These are phyloP conservation scores for Chrysoporthe cubensis DNA, from an alignment of 2,329 filamentous ascomycete genomes.

Conservation along the genomic window DNA sequence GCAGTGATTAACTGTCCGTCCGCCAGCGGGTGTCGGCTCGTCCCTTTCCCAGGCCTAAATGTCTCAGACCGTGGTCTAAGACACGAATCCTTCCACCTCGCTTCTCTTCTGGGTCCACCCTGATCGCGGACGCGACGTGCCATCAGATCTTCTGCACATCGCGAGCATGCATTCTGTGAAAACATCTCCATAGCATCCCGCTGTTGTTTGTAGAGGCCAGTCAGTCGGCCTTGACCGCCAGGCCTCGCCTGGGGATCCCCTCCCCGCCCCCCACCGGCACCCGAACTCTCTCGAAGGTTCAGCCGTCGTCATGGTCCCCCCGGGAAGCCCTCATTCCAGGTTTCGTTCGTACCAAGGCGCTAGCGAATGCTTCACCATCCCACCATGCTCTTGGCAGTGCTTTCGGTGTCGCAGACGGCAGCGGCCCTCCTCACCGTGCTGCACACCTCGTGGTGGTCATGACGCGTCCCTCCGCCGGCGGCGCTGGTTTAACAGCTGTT, in stretches of 20 bases:
- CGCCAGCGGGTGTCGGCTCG: constrained; percentile 6
- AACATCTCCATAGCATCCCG: not conserved
- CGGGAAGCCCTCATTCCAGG: not conserved
- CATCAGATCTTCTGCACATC: not conserved
- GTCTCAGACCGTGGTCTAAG: constrained; percentile 5
- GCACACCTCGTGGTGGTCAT: not conserved
- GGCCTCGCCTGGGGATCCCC: not conserved
- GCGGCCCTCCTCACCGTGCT: not conserved
- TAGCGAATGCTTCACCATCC: not conserved
- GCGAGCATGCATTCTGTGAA: not conserved
- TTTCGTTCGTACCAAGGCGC: not conserved
- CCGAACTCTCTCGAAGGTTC: not conserved
- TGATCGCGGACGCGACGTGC: not conserved
- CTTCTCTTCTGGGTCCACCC: not conserved
- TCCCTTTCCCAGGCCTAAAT: not conserved
- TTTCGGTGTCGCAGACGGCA: not conserved
- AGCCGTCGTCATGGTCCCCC: not conserved
- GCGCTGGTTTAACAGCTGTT: too few relatives aligned
- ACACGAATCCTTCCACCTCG: constrained; percentile 9
- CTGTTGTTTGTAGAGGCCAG: not conserved
- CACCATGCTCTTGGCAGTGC: not conserved
- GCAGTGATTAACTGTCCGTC: not conserved
- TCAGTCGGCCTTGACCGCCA: not conserved
- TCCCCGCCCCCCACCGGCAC: not conserved
- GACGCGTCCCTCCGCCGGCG: not conserved